Conservation (phyloP, 164 flowering plant genomes). For the Cinnamomum micranthum region DNA sequence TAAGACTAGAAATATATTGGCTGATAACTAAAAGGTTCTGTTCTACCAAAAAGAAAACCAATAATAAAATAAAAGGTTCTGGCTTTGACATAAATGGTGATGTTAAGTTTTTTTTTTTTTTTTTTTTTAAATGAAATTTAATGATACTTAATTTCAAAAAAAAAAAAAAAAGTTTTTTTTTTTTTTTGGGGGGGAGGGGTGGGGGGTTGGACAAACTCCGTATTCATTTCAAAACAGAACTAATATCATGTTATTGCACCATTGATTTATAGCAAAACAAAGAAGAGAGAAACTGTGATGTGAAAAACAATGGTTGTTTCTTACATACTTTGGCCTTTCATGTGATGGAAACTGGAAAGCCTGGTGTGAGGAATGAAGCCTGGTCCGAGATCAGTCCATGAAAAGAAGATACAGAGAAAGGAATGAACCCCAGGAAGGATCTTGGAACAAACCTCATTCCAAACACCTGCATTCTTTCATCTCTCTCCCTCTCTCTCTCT, state of each 20-base stretch:
- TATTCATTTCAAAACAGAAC: too few relatives aligned
- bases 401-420: background rate
- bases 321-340: background rate
- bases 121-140: too few relatives aligned
- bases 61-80: too few relatives aligned
- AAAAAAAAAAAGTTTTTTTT: too few relatives aligned
- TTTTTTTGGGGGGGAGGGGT: too few relatives aligned
- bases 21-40: too few relatives aligned
- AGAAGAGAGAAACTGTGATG: background rate
- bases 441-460: slow-evolving; percentile 88
- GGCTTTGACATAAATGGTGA: too few relatives aligned
- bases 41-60: too few relatives aligned
- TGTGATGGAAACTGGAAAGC: slow-evolving; percentile 25
- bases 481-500: slow-evolving; percentile 16
- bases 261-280: background rate
- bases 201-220: too few relatives aligned
- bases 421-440: slow-evolving; percentile 22
- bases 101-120: too few relatives aligned
- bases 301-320: background rate
- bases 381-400: slow-evolving; percentile 74
- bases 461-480: slow-evolving; percentile 40
- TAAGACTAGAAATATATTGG: too few relatives aligned
- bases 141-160: too few relatives aligned
- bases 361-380: slow-evolving; percentile 84
- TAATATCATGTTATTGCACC: background rate